These are phyloP conservation scores for Syzygium jambos DNA, from an alignment of 345 rosid species.

Conservation along the genomic window DNA sequence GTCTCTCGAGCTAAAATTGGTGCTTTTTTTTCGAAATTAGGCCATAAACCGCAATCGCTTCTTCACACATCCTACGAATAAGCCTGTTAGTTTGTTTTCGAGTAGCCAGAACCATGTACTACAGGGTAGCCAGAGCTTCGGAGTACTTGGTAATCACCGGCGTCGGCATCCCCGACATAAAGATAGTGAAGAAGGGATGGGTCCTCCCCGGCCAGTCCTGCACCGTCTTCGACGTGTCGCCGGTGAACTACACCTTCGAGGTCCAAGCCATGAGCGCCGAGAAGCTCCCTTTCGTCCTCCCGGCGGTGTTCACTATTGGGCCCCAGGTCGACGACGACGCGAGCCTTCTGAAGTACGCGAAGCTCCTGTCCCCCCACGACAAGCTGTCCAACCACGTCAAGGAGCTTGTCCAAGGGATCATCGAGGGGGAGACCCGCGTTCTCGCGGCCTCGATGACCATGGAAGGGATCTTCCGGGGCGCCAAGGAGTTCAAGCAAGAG, in stretches of 20 bases:
- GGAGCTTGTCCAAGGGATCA: slow-evolving; percentile 74
- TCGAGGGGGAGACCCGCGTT: slow-evolving; percentile 82
- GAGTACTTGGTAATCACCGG: slow-evolving; percentile 61
- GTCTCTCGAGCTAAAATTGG: too few relatives aligned
- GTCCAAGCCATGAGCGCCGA: slow-evolving; percentile 92
- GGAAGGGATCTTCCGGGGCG: slow-evolving; percentile 69
- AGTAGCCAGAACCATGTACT: slow-evolving; percentile 18
- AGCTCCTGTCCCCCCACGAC: slow-evolving; percentile 56
- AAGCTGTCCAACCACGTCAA: slow-evolving; percentile 53
- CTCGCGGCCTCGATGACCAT: slow-evolving; percentile 90
- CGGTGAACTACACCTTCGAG: slow-evolving; percentile 73
- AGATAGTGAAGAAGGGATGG: slow-evolving; percentile 65
- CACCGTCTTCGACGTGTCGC: slow-evolving; percentile 54
- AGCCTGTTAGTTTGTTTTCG: background rate
- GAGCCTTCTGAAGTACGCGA: slow-evolving; percentile 51
- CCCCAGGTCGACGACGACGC: slow-evolving; percentile 46
- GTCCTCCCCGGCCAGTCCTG: slow-evolving; percentile 56
- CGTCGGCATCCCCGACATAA: slow-evolving; percentile 41
- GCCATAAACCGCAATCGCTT: background rate
- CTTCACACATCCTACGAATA: background rate
- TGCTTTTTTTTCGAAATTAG: too few relatives aligned
- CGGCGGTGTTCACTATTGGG: slow-evolving; percentile 71
- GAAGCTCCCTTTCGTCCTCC: slow-evolving; percentile 77
- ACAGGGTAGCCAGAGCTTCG: slow-evolving; percentile 45
- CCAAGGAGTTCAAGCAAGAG: slow-evolving; percentile 65